Evolutionary conservation across 108 stramenopile genomes (phyloP), one percentile per base, ranked within the genome.

Genomic region (Skeletonema grethae): DNA sequence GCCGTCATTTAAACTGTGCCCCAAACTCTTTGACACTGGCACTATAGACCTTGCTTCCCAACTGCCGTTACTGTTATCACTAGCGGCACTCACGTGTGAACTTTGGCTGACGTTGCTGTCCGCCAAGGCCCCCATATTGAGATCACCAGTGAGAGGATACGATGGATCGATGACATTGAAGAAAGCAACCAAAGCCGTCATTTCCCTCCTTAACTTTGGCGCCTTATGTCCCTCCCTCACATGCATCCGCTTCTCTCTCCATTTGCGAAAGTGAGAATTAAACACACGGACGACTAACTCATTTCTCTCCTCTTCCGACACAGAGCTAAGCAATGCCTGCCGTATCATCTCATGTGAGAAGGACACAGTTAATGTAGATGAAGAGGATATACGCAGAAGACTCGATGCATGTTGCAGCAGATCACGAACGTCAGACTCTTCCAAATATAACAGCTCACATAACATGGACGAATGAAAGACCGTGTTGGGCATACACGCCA

Each of bases 211-310:
- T 53, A 53, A 53, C 22, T 53, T 53, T 53, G 50, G 50, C 9
- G 22, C 50, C 22, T n/a, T 53, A 24, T 53, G 22, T 6, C 50
- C 20, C 50, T 22, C 20, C 8, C 50, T n/a, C 50, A 53, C 50
- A 53, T 53, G 50, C 50, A 53, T 53, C 50, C 50, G 50, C 22
- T 53, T 53, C 50, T 53, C 50, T 5, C 22, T 53, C 50, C 50
- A 53, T 53, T 53, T 53, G 22, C 50, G 50, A 7, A 53, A 53
- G 50, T 53, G 50, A 22, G 50, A 53, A 53, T 53, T 22, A 53
- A 53, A 53, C 50, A 53, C 50, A 7, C 22, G 50, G 8, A 53
- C 22, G 1, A 53, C 22, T 53, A 22, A 53, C 4, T 53, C 50
- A 53, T 53, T 22, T 22, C 22, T 53, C 8, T 53, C 50, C 22